A percentile compares a stretch with the other conserved stretches of the same genome.
Evolutionary conservation across 352 stramenopile species (phyloP).

Genomic region (Phytophthora megakarya): DNA sequence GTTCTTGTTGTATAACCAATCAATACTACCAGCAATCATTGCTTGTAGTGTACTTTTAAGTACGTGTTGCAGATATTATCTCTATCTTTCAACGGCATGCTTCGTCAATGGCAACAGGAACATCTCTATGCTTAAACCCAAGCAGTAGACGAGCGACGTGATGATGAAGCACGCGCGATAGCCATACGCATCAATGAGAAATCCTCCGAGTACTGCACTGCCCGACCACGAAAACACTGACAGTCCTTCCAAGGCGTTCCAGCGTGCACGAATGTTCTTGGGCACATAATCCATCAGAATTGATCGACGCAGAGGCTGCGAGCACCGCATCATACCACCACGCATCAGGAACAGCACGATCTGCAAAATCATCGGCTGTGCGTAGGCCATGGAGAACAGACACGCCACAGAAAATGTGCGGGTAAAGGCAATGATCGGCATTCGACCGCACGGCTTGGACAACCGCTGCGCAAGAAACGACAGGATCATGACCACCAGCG

Average conservation of each 20-base stretch:
- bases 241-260: slow-evolving; percentile 76
- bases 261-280: slow-evolving; percentile 72
- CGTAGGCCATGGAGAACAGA: slow-evolving; percentile 70
- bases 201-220: slow-evolving; percentile 78
- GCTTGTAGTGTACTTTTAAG: slow-evolving; percentile 14
- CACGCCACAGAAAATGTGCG: slow-evolving; percentile 60
- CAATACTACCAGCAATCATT: slow-evolving; percentile 7
- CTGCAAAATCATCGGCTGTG: slow-evolving; percentile 57
- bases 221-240: slow-evolving; percentile 84
- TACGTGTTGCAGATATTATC: not conserved
- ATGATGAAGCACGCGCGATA: slow-evolving; percentile 86
- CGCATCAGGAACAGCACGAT: slow-evolving; percentile 77
- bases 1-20: not conserved
- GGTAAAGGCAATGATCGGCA: slow-evolving; percentile 78
- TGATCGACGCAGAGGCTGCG: slow-evolving; percentile 74
- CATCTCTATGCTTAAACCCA: slow-evolving; percentile 59
- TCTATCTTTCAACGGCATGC: slow-evolving; percentile 54
- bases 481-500: slow-evolving; percentile 69
- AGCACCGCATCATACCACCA: slow-evolving; percentile 85
- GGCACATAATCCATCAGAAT: slow-evolving; percentile 84
- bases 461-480: slow-evolving; percentile 59
- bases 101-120: slow-evolving; percentile 68
- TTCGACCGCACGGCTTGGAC: slow-evolving; percentile 60
- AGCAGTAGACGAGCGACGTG: slow-evolving; percentile 70
- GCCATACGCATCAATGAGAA: slow-evolving; percentile 75